Conservation (phyloP, 1,284 basidiomycete species). For the Boletus semigastroideus region DNA sequence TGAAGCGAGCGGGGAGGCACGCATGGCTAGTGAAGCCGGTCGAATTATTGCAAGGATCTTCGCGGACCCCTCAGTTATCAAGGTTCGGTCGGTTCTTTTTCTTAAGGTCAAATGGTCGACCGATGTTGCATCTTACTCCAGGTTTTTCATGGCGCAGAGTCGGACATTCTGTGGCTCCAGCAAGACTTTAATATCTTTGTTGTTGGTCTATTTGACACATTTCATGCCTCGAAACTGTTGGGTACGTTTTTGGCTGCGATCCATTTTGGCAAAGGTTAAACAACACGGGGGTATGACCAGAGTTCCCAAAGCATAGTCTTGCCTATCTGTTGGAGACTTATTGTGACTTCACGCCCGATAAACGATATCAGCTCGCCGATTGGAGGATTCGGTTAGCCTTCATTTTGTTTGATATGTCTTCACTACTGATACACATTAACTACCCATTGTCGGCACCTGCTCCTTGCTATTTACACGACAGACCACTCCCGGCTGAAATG, state of each 20-base stretch:
- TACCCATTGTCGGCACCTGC: background rate
- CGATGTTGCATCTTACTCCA: conserved; percentile 27
- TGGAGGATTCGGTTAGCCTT: conserved; percentile 83
- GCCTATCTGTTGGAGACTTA: conserved; percentile 87
- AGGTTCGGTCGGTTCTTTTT: conserved; percentile 49
- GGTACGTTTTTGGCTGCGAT: conserved; percentile 41
- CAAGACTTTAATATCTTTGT: conserved; percentile 93
- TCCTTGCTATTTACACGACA: conserved; percentile 22
- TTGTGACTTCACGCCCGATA: conserved; percentile 91
- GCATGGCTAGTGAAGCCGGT: conserved; percentile 45
- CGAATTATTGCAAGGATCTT: conserved; percentile 59
- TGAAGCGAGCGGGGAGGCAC: conserved; percentile 13
- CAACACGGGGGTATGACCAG: conserved; percentile 37
- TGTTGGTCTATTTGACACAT: conserved; percentile 96
- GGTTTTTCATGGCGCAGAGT: conserved; percentile 94
- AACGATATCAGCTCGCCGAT: conserved; percentile 94
- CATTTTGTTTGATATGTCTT: background rate
- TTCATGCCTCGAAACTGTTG: conserved; percentile 86
- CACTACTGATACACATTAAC: background rate
- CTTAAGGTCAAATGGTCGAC: background rate
- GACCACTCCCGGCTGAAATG: conserved; percentile 89
- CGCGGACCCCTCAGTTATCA: conserved; percentile 81
- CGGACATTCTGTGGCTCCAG: conserved; percentile 95
- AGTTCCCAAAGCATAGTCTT: conserved; percentile 82
- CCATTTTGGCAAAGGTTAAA: conserved; percentile 1